Evolutionary conservation across 164 flowering plant species (phyloP).

Genomic region (Vitis rotundifolia): DNA sequence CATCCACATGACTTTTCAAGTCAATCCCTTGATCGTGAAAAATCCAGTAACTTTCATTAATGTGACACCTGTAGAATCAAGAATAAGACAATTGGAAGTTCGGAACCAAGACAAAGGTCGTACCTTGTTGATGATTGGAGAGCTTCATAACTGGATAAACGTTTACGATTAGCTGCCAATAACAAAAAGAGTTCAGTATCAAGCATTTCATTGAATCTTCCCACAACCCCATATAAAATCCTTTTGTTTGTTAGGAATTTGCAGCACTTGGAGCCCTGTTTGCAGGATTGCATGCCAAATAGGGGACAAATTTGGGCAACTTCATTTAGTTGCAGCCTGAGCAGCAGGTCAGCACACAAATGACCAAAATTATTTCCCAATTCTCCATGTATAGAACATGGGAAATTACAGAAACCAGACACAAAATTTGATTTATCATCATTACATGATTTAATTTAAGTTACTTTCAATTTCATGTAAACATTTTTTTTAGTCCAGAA

Average conservation of each 20-base stretch:
- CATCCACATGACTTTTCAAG: background rate
- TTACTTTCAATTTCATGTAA: too few species aligned
- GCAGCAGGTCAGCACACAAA: too few species aligned
- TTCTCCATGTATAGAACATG: too few species aligned
- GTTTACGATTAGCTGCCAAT: constrained; percentile 79
- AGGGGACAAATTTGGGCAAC: too few species aligned
- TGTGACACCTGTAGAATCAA: background rate
- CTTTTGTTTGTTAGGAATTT: background rate
- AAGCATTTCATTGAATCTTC: background rate
- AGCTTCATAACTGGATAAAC: constrained; percentile 95
- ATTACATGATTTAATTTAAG: too few species aligned
- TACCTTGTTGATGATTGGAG: constrained; percentile 88
- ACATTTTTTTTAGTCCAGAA: too few species aligned
- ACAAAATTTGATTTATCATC: too few species aligned
- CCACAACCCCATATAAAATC: background rate
- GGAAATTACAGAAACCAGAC: too few species aligned
- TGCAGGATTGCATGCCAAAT: background rate
- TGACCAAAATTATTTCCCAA: too few species aligned
- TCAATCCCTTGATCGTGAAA: background rate
- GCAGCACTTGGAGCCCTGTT: background rate
- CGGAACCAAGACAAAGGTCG: constrained; percentile 6
- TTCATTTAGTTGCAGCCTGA: too few species aligned
- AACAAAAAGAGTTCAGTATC: constrained; percentile 12
- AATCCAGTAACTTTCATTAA: background rate
- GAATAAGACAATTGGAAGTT: background rate